A percentile compares a stretch with the other conserved stretches of the same genome.
Conservation (phyloP, 2,329 filamentous ascomycete genomes). For the Trichoderma sp. region DNA sequence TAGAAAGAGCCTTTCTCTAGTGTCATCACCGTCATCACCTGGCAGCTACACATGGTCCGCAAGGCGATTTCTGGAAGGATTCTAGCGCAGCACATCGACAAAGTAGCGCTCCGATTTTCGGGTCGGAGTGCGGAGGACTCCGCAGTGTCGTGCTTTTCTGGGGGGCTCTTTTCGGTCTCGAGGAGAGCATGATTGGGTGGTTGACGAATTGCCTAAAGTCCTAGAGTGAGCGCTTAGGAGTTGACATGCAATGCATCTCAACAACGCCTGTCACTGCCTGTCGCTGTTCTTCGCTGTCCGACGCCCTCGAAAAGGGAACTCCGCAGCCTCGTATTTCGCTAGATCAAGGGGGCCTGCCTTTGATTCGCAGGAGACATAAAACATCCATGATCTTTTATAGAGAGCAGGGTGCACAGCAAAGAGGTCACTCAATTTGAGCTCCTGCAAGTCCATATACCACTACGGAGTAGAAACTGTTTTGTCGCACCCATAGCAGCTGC, state of each 20-base stretch:
- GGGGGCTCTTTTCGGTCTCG: background rate
- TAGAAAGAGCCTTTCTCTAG: background rate
- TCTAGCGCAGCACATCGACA: constrained; percentile 9
- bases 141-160: constrained; percentile 13
- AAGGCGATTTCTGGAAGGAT: constrained; percentile 15
- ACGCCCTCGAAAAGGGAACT: background rate
- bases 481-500: background rate
- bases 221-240: background rate
- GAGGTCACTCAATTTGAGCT: background rate
- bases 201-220: background rate
- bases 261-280: background rate
- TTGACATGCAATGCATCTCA: background rate
- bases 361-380: background rate
- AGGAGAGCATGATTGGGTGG: background rate
- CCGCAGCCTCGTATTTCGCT: background rate
- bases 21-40: constrained; percentile 1
- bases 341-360: background rate
- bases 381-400: background rate
- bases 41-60: background rate
- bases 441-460: background rate
- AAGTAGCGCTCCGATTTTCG: constrained; percentile 15
- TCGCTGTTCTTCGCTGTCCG: background rate
- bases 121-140: constrained; percentile 17
- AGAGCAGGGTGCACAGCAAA: background rate
- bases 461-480: background rate